Conservation (phyloP, 140 eudicot species). For the Ambrosia hybrid region DNA sequence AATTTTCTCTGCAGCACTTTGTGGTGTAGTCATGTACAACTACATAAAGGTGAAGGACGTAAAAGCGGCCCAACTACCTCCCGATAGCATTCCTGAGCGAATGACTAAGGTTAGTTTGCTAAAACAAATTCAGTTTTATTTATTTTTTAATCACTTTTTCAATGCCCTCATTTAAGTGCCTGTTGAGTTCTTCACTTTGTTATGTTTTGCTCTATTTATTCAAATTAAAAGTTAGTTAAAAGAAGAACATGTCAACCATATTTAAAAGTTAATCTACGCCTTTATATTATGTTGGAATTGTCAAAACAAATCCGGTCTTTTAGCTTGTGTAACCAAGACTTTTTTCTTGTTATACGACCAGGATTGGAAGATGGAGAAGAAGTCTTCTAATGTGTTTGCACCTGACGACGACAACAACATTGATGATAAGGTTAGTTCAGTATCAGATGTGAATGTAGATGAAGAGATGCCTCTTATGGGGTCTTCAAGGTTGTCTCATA, state of each 20-base stretch:
- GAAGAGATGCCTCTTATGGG: constrained; percentile 72
- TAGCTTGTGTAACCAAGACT: too few species aligned
- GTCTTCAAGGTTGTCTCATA: constrained; percentile 66
- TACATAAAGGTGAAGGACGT: constrained; percentile 88
- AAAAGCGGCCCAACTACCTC: constrained; percentile 58
- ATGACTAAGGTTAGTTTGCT: constrained; percentile 53
- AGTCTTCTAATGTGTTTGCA: background rate
- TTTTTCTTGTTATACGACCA: too few species aligned
- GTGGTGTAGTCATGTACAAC: constrained; percentile 95
- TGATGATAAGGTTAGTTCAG: constrained; percentile 36
- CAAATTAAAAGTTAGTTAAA: too few species aligned
- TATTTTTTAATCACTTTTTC: too few species aligned
- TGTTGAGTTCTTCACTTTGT: too few species aligned
- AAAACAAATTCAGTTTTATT: background rate
- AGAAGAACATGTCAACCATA: too few species aligned
- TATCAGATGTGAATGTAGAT: constrained; percentile 44
- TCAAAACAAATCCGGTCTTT: too few species aligned
- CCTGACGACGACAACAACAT: constrained; percentile 31
- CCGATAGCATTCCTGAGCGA: constrained; percentile 63
- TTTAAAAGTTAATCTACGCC: too few species aligned
- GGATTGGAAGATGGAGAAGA: too few species aligned
- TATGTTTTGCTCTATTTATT: too few species aligned
- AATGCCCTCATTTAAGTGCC: too few species aligned
- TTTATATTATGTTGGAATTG: too few species aligned
- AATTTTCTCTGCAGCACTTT: constrained; percentile 54